Percentiles rank a stretch among this genome's conserved stretches.
These are phyloP conservation scores for Crithidia bombi DNA, from an alignment of 208 protist species.

Conservation along the genomic window DNA sequence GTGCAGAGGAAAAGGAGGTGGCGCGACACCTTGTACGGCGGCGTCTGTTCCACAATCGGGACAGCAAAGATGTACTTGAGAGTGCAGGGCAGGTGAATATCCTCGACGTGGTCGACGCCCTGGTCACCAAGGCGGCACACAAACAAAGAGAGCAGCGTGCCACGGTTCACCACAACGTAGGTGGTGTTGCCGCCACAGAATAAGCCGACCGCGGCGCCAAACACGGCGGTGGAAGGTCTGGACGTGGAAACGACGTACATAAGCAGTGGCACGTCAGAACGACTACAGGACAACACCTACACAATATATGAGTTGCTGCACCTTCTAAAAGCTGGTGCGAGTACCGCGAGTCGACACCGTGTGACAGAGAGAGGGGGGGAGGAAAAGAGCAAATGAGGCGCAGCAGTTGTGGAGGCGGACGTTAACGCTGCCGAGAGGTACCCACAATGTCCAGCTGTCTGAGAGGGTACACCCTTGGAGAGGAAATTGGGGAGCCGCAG, in stretches of 20 bases:
- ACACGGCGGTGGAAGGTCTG: slow-evolving; percentile 52
- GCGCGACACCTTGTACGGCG: slow-evolving; percentile 25
- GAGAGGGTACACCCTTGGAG: too few relatives aligned
- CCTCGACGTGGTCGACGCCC: slow-evolving; percentile 42
- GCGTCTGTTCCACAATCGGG: slow-evolving; percentile 40
- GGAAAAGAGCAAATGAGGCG: neutral
- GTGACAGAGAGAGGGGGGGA: too few relatives aligned
- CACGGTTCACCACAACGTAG: slow-evolving; percentile 58
- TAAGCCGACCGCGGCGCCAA: slow-evolving; percentile 48
- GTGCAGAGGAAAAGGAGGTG: slow-evolving; percentile 83
- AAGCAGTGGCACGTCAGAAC: neutral
- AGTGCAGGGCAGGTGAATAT: slow-evolving; percentile 64
- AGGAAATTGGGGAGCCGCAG: too few relatives aligned
- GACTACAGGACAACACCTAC: neutral
- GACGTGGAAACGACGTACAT: slow-evolving; percentile 60
- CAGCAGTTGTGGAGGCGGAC: too few relatives aligned
- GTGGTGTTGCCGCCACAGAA: slow-evolving; percentile 30
- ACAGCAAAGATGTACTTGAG: slow-evolving; percentile 75
- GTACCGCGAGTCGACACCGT: too few relatives aligned
- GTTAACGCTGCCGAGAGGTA: too few relatives aligned
- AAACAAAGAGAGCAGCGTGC: slow-evolving; percentile 63
- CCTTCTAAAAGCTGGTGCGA: neutral
- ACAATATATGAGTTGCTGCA: neutral
- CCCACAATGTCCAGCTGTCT: too few relatives aligned
- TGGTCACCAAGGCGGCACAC: slow-evolving; percentile 6